phyloP scores from a whole-genome alignment of 257 asterid species.

The Thymus quinquecostatus region DNA sequence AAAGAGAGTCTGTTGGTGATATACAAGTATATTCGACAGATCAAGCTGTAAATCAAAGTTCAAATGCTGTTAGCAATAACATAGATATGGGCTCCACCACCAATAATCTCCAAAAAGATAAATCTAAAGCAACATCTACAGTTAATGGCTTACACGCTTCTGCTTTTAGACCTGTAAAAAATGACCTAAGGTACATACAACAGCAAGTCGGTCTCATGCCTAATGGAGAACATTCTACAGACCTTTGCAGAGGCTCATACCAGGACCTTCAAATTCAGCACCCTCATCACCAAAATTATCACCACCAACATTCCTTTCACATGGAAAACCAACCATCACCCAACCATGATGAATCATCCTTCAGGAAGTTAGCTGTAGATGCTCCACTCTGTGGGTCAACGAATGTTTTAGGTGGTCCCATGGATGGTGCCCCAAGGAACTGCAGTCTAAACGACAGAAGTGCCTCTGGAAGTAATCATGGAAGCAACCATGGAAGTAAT shows the following conservation, averaged over 20 bases:
- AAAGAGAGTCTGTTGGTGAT: conserved; percentile 45
- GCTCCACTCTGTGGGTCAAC: conserved; percentile 53
- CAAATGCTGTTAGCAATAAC: conserved; percentile 59
- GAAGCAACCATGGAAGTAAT: conserved; percentile 73
- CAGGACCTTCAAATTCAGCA: conserved; percentile 45
- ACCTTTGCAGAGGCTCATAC: conserved; percentile 36
- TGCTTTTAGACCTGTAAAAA: conserved; percentile 55
- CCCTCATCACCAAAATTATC: conserved; percentile 42
- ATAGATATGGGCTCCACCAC: conserved; percentile 71
- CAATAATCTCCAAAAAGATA: conserved; percentile 49
- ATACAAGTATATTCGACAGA: conserved; percentile 45
- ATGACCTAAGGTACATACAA: conserved; percentile 41
- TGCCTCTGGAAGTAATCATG: conserved; percentile 71
- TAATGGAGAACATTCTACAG: conserved; percentile 44
- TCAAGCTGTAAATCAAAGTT: conserved; percentile 48
- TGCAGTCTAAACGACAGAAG: conserved; percentile 56
- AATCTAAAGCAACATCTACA: conserved; percentile 57
- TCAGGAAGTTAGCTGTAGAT: conserved; percentile 52
- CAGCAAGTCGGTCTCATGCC: conserved; percentile 42
- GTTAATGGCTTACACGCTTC: conserved; percentile 49
- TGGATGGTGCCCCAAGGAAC: conserved; percentile 45
- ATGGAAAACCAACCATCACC: conserved; percentile 41
- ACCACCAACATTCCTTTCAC: conserved; percentile 45
- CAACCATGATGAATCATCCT: conserved; percentile 45
- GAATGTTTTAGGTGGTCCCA: conserved; percentile 47